Base-by-base conservation (phyloP, 2,329 filamentous ascomycete genomes). In the Xylariaceae sp. region DNA sequence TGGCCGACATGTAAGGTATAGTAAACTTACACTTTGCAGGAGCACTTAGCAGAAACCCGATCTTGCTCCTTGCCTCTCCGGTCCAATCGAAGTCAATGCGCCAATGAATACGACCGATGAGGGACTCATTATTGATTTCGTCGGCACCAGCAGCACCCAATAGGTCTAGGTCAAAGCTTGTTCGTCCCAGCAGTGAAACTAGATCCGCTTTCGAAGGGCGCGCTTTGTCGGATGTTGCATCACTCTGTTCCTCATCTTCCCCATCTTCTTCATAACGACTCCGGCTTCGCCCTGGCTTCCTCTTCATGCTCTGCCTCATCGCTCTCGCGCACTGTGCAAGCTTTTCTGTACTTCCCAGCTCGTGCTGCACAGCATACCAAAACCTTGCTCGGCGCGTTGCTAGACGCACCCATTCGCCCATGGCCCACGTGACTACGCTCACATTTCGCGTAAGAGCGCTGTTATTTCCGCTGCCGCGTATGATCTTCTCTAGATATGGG, bases 51-150 rank as follows among this genome's bases (percentile, higher is more conserved):
- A 83, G 69, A 9, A 87, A 76, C 4, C 74, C 75, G 14, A 90
- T 72, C 40, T 76, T 76, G 63, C 82, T 89, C 65, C 82, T 81
- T 4, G 86, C 87, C 67, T 91, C 88, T 5, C 88, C 88, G 0
- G 87, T 87, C 88, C 87, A 91, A 70, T 91, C 88, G 66, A 91
- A 89, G 2, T 74, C 73, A 39, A 89, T 85, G 43, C 73, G 76
- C 88, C 88, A 91, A 54, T 80, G 76, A 1, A 91, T 73, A 23
- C 84, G 79, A 4, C 87, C 53, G 9, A 76, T 70, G 2, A 81
- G 75, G 8, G 74, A 58, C 1, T 75, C 69, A 45, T 72, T 52
- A 74, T 64, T 61, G 47, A 67, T 49, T 65, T 64, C 69, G 1
- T 75, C 69, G 48, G 72, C 54, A 74, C 63, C 61, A 55, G 66